Evolutionary conservation across 805 yeast genomes (phyloP), one percentile per base, ranked within the genome.

Genomic region (Cyberlindnera xylosilytica): DNA sequence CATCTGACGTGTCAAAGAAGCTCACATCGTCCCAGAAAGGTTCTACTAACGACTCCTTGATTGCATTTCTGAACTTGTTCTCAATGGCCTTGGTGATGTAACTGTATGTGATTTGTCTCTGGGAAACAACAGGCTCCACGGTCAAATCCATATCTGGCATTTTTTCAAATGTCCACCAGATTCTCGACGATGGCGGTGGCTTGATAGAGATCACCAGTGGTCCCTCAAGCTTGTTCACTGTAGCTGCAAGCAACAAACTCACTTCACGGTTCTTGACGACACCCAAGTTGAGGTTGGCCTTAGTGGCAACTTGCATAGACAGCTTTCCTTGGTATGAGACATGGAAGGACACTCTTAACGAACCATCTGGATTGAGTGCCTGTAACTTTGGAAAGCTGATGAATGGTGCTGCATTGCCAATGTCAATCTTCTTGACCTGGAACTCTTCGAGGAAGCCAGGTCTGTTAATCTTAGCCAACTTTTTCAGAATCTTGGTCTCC

Each of bases 21-120:
- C 81, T 77, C 31, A 88, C 62, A 59, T 91, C 98, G 61, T 91
- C 98, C 89, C 88, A 84, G 54, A 72, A 80, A 2, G 99, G 99
- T 24, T 77, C 62, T 1, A 93, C 98, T 36, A 93, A 64, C 7
- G 93, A 76, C 26, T 87, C 93, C 47, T 73, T 78, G 30, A 91
- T 71, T 1, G 89, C 85, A 37, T 87, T 96, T 44, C 81, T 78
- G 48, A 91, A 78, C 51, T 82, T 80, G 58, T 79, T 82, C 47
- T 82, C 87, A 49, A 91, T 85, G 18, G 83, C 78, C 51, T 83
- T 84, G 1, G 96, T 89, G 32, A 93, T 76, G 60, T 90, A 72
- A 26, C 79, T 78, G 56, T 86, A 87, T 3, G 87, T 79, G 51
- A 93, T 66, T 51, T 87, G 86, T 42, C 95, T 73, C 5, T 95